Conservation (phyloP, 2,329 filamentous ascomycete species). For the Colletotrichum magnum region DNA sequence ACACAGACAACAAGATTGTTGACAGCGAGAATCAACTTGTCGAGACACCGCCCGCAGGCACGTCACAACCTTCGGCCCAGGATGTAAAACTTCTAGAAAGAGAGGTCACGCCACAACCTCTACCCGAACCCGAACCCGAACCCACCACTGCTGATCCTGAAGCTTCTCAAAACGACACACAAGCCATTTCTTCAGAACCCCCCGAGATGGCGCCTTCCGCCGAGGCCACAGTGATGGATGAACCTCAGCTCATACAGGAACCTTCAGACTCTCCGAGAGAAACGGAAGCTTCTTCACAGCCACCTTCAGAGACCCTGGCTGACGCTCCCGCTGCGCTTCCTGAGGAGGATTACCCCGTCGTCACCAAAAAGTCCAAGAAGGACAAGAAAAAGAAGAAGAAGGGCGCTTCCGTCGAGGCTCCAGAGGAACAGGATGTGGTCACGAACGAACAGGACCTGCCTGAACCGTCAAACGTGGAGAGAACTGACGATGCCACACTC, state of each 20-base stretch:
- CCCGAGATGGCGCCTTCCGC: not conserved
- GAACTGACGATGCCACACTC: not conserved
- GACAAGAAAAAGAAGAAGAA: constrained; percentile 42
- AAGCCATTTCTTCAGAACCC: not conserved
- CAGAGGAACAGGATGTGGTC: not conserved
- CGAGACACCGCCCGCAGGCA: too few relatives aligned
- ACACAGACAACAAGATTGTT: too few relatives aligned
- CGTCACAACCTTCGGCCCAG: too few relatives aligned
- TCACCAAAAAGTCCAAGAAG: constrained; percentile 42
- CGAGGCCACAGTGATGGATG: too few relatives aligned
- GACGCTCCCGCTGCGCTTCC: constrained; percentile 37
- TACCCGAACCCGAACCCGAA: too few relatives aligned
- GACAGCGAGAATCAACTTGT: too few relatives aligned
- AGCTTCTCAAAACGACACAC: too few relatives aligned
- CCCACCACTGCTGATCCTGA: too few relatives aligned
- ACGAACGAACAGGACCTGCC: not conserved
- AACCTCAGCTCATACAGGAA: too few relatives aligned
- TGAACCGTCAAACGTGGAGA: not conserved
- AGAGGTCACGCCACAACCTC: too few relatives aligned
- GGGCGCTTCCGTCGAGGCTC: not conserved
- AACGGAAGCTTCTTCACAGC: not conserved
- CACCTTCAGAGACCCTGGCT: constrained; percentile 28
- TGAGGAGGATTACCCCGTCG: constrained; percentile 42
- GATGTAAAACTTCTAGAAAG: too few relatives aligned
- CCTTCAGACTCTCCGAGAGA: not conserved